These are phyloP conservation scores for Thymus quinquecostatus DNA, from an alignment of 257 asterid species.

Conservation along the genomic window DNA sequence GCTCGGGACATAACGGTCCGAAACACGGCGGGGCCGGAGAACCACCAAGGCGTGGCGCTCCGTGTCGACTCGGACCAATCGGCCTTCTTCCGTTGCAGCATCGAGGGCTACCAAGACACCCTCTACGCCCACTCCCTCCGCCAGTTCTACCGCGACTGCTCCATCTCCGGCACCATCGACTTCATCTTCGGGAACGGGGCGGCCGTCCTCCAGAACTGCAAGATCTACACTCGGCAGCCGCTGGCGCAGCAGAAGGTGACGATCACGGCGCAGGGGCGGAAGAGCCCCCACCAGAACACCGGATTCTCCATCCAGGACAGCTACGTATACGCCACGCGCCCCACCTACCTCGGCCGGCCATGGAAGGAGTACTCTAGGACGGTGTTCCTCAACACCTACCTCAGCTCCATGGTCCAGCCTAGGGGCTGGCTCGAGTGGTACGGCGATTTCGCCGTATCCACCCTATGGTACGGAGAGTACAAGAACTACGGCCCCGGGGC, in stretches of 20 bases:
- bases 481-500: constrained; percentile 95
- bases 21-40: too few relatives aligned
- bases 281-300: constrained; percentile 17
- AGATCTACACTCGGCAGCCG: constrained; percentile 64
- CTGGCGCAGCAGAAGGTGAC: constrained; percentile 61
- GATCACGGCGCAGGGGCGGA: constrained; percentile 87
- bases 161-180: constrained; percentile 74
- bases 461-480: constrained; percentile 92
- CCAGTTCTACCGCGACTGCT: constrained; percentile 67
- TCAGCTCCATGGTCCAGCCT: constrained; percentile 90
- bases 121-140: constrained; percentile 66
- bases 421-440: constrained; percentile 97
- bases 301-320: constrained; percentile 19
- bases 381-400: constrained; percentile 54
- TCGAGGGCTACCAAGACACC: constrained; percentile 71
- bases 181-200: constrained; percentile 72
- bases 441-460: constrained; percentile 69
- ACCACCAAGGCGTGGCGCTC: too few relatives aligned
- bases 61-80: too few relatives aligned
- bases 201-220: constrained; percentile 63
- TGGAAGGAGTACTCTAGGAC: too few relatives aligned
- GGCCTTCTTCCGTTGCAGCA: too few relatives aligned
- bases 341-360: too few relatives aligned
- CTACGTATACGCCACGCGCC: constrained; percentile 16
- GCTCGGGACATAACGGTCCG: too few relatives aligned